These are phyloP conservation scores for Neurospora discreta DNA, from an alignment of 495 filamentous ascomycete species.

Conservation along the genomic window DNA sequence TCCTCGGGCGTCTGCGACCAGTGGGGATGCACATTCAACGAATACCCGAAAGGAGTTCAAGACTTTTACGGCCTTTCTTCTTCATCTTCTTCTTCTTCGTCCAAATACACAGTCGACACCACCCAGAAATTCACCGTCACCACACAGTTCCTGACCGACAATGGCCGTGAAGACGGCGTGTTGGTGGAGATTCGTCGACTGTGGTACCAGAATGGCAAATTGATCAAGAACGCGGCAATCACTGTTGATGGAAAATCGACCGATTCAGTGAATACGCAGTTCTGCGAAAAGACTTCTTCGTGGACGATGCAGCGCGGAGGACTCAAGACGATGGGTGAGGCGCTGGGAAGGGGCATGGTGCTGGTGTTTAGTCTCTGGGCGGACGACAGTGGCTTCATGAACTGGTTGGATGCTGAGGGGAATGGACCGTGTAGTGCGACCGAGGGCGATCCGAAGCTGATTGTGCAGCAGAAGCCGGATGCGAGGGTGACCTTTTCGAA, in stretches of 20 bases:
- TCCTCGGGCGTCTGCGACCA: conserved; percentile 43
- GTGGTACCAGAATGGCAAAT: conserved; percentile 51
- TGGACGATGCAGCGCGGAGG: conserved; percentile 35
- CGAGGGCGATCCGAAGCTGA: conserved; percentile 36
- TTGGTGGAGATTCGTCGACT: conserved; percentile 50
- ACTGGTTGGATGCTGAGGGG: conserved; percentile 48
- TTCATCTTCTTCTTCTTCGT: too few species aligned
- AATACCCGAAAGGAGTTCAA: conserved; percentile 44
- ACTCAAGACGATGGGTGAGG: conserved; percentile 44
- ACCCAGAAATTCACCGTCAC: conserved; percentile 52
- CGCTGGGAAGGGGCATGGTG: conserved; percentile 49
- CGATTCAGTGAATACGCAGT: background rate
- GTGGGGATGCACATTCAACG: conserved; percentile 28
- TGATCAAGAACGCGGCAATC: conserved; percentile 28
- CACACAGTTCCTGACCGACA: conserved; percentile 54
- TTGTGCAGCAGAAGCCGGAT: conserved; percentile 34
- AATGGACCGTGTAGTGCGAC: conserved; percentile 50
- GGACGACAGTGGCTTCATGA: conserved; percentile 47
- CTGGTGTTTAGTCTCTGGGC: conserved; percentile 54
- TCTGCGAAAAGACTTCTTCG: conserved; percentile 6
- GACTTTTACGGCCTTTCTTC: conserved; percentile 39
- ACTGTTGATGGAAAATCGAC: background rate
- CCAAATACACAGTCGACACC: conserved; percentile 40
- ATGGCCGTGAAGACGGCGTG: conserved; percentile 28
- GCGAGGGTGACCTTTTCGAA: conserved; percentile 51